phyloP scores from a whole-genome alignment of 805 yeast species.

The Debaryomyces maramus region DNA sequence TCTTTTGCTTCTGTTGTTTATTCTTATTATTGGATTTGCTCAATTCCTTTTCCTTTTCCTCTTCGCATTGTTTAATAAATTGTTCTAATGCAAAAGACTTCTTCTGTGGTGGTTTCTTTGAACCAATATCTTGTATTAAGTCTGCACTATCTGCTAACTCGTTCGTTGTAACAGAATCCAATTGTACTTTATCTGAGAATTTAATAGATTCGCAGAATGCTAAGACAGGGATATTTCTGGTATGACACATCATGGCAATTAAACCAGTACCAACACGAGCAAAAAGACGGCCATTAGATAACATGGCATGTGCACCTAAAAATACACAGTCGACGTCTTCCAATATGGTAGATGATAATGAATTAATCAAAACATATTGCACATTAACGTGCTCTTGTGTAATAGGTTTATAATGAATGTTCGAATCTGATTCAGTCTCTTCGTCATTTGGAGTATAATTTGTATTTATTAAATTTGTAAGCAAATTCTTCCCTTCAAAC shows the following conservation, averaged over 20 bases:
- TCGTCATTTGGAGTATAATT: conserved; percentile 19
- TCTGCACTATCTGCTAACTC: conserved; percentile 84
- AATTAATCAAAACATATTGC: conserved; percentile 76
- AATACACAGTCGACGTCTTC: conserved; percentile 88
- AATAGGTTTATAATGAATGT: conserved; percentile 23
- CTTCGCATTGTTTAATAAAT: conserved; percentile 49
- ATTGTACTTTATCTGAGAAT: conserved; percentile 91
- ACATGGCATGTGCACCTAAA: conserved; percentile 95
- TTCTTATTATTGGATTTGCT: conserved; percentile 21
- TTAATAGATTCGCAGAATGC: conserved; percentile 95
- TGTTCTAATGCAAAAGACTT: conserved; percentile 66
- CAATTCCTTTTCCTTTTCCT: conserved; percentile 21
- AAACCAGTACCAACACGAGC: conserved; percentile 94
- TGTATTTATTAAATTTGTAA: conserved; percentile 56
- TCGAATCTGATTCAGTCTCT: conserved; percentile 19
- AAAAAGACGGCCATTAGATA: conserved; percentile 89
- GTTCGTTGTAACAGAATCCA: conserved; percentile 92
- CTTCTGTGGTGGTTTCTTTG: conserved; percentile 55
- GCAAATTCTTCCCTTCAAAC: conserved; percentile 85
- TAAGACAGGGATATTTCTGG: conserved; percentile 87
- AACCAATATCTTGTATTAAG: conserved; percentile 48
- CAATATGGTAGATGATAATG: conserved; percentile 71
- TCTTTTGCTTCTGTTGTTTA: conserved; percentile 10
- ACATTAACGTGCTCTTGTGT: conserved; percentile 61
- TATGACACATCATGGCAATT: conserved; percentile 86